Base-by-base conservation (phyloP, 495 filamentous ascomycete genomes). In the Aspergillus kassunensis region DNA sequence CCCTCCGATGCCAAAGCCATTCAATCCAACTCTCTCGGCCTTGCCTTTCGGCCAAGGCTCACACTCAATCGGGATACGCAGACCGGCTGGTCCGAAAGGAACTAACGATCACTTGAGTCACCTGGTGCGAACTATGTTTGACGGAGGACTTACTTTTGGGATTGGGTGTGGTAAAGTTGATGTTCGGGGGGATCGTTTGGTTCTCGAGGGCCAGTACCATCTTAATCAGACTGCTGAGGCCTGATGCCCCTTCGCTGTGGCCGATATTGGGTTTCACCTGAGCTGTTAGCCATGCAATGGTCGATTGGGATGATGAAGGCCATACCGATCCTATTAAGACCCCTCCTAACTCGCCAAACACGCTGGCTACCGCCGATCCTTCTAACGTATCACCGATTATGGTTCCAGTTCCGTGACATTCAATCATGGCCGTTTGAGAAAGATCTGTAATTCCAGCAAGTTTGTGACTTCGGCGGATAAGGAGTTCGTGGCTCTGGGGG, bases 211-310 rank as follows among this genome's bases (percentile, higher is more conserved):
- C 68, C 25, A 80, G 53, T 0, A 77, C 67, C 0, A 74, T 70
- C 61, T 86, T 86, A 9, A 88, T 66, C 0, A 86, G 24, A 2
- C 75, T 76, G 1, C 81, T 80, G 27, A 85, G 44, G 6, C 79
- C 83, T 1, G 76, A 74, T 3, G 77, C 71, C 2, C 71, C 80
- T 55, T 80, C 80, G 4, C 58, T 48, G 52, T 83, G 80, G 0
- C 81, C 80, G 41, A 81, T 53, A 24, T 77, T 73, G 1, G 77
- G 72, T 47, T 81, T 82, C 27, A 80, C 58, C 51, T 53, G 16
- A 16, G 8, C 15, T 30, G 11, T 40, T 20, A 23, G 36, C 36
- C 36, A 16, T 13, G 16, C 1, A 42, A n/a, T n/a, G n/a, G n/a
- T n/a, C n/a, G n/a, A n/a, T n/a, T n/a, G n/a, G n/a, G n/a, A n/a